Evolutionary conservation across 306 rosid genomes (phyloP).

Genomic region (Ammopiptanthus mongolicus): DNA sequence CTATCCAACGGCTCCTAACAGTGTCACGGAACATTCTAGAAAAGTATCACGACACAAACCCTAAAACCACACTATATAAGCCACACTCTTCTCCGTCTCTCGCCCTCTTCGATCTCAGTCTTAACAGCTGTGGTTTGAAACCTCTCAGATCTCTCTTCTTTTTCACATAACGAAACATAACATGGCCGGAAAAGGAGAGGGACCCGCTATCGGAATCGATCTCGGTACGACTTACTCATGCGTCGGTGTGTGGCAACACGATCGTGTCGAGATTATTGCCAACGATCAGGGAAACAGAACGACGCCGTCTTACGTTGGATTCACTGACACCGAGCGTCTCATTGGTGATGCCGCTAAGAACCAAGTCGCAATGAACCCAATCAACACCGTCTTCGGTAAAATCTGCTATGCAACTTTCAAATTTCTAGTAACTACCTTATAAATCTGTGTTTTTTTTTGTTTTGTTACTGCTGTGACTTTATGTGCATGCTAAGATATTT

Average conservation of each 20-base stretch:
- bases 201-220: constrained; percentile 71
- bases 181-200: constrained; percentile 71
- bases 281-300: constrained; percentile 72
- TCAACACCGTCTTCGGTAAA: constrained; percentile 62
- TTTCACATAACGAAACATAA: not conserved
- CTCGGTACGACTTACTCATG: constrained; percentile 68
- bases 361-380: constrained; percentile 63
- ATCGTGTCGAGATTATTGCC: constrained; percentile 66
- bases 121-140: not conserved
- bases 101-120: not conserved
- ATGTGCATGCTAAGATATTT: too few species aligned
- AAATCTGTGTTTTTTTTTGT: too few species aligned
- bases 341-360: constrained; percentile 69
- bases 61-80: not conserved
- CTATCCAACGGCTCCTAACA: not conserved
- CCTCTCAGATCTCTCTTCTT: not conserved
- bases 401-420: not conserved
- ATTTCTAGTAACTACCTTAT: too few species aligned
- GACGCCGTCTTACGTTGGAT: constrained; percentile 60
- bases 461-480: not conserved
- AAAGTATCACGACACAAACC: not conserved
- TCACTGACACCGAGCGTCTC: constrained; percentile 55
- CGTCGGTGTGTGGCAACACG: constrained; percentile 67
- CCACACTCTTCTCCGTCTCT: fast-evolving
- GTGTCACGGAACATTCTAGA: constrained; percentile 10